Evolutionary conservation across 768 basidiomycete species (phyloP).

Genomic region (Zangia roseola): DNA sequence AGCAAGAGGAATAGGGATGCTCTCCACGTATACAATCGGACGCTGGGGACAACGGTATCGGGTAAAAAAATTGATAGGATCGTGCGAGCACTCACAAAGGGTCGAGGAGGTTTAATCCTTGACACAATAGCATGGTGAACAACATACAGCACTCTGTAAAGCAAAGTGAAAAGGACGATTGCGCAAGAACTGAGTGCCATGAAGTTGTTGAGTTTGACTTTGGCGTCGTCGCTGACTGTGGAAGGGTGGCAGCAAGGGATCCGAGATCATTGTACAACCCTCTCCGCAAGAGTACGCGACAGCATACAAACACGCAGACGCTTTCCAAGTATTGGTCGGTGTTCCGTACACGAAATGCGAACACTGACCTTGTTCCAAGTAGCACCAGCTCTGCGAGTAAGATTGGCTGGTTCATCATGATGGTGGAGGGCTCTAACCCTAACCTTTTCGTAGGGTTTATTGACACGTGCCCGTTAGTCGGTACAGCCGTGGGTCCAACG

Average conservation of each 20-base stretch:
- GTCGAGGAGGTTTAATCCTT: conserved; percentile 56
- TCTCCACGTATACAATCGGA: conserved; percentile 66
- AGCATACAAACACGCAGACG: conserved; percentile 51
- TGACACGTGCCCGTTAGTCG: conserved; percentile 15
- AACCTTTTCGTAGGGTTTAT: conserved; percentile 32
- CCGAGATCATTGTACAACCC: conserved; percentile 61
- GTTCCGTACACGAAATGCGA: neutral
- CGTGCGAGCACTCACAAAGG: conserved; percentile 45
- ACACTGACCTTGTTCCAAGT: conserved; percentile 20
- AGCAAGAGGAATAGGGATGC: conserved; percentile 64
- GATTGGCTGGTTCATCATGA: conserved; percentile 23
- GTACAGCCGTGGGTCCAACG: conserved; percentile 10
- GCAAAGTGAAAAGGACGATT: conserved; percentile 62
- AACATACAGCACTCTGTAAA: conserved; percentile 76
- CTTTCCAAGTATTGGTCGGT: conserved; percentile 32
- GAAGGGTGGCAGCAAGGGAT: conserved; percentile 33
- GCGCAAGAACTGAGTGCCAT: conserved; percentile 56
- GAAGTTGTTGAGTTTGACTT: conserved; percentile 24
- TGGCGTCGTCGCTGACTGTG: conserved; percentile 22
- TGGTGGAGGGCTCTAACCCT: conserved; percentile 22
- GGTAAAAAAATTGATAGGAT: conserved; percentile 1
- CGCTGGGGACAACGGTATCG: conserved; percentile 34
- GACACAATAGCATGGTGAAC: conserved; percentile 71
- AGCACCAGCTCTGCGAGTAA: conserved; percentile 12
- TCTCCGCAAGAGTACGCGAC: conserved; percentile 56